Evolutionary conservation across 441 rosid genomes (phyloP).

Genomic region (Arabidopsis lyrata): DNA sequence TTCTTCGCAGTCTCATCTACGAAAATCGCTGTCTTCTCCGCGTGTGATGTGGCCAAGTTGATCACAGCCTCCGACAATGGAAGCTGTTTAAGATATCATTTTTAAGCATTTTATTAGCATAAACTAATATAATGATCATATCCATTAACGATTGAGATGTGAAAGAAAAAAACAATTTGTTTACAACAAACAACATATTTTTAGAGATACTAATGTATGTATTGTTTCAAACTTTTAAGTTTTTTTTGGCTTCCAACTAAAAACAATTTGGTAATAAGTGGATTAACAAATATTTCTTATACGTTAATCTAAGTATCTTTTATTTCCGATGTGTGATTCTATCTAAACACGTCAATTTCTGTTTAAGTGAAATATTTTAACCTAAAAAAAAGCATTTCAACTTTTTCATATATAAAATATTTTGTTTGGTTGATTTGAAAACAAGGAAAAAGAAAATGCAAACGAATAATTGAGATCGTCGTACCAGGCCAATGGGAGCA

Average conservation of each 20-base stretch:
- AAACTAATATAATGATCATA: background rate
- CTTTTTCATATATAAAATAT: too few relatives aligned
- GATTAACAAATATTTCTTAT: too few relatives aligned
- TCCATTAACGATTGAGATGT: background rate
- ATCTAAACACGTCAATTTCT: too few relatives aligned
- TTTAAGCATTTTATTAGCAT: background rate
- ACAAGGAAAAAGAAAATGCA: background rate
- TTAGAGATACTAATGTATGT: background rate
- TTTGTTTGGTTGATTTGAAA: background rate
- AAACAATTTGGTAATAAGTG: background rate
- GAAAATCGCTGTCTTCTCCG: constrained; percentile 37
- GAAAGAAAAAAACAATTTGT: background rate
- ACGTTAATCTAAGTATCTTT: background rate
- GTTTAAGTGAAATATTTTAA: too few relatives aligned
- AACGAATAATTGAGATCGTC: background rate
- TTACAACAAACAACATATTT: background rate
- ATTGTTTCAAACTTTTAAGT: background rate
- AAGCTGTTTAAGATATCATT: background rate
- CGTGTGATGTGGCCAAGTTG: constrained; percentile 29
- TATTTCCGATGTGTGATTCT: background rate
- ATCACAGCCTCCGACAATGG: constrained; percentile 37
- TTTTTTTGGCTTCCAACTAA: background rate
- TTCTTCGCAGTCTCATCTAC: constrained; percentile 32
- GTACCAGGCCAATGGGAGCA: constrained; percentile 39
- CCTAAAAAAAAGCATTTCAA: too few relatives aligned